A percentile compares a stretch with the other conserved stretches of the same genome.
These are phyloP conservation scores for Neurospora tetraspora DNA, from an alignment of 495 filamentous ascomycete species.

Conservation along the genomic window DNA sequence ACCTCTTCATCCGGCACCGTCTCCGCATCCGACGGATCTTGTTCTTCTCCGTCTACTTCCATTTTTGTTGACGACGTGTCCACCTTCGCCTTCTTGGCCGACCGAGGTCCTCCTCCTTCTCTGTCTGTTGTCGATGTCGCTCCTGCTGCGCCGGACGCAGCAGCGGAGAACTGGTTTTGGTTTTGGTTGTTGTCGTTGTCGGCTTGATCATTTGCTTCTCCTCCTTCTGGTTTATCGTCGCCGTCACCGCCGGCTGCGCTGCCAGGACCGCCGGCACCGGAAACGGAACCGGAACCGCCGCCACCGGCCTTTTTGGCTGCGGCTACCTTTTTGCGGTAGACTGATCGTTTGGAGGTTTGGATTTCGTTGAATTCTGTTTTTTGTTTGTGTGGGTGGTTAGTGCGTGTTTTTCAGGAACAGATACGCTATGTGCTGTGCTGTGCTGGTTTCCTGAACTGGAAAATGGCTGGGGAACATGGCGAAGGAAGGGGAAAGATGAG, in stretches of 20 bases:
- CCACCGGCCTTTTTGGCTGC: constrained; percentile 28
- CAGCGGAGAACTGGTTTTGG: not conserved
- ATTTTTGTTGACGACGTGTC: constrained; percentile 28
- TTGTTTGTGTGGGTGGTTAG: not conserved
- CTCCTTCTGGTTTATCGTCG: constrained; percentile 4
- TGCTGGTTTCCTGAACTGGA: not conserved
- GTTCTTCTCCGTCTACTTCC: constrained; percentile 21
- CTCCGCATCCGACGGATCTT: constrained; percentile 36
- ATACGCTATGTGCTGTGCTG: not conserved
- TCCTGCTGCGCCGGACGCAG: not conserved
- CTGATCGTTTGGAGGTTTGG: constrained; percentile 41
- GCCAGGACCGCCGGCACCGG: constrained; percentile 1
- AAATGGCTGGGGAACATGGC: not conserved
- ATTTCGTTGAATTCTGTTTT: constrained; percentile 41
- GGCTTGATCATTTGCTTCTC: not conserved
- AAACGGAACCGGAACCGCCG: not conserved
- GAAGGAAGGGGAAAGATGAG: not conserved
- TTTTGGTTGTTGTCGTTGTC: constrained; percentile 4
- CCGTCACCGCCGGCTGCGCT: not conserved
- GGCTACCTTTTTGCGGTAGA: constrained; percentile 40
- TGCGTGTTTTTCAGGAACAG: not conserved
- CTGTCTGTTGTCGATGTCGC: not conserved
- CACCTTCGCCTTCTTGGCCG: constrained; percentile 32
- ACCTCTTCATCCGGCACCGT: constrained; percentile 41
- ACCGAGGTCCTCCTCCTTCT: constrained; percentile 9